A percentile compares a stretch with the other conserved stretches of the same genome.
phyloP scores from a whole-genome alignment of 768 basidiomycete species.

The Termitomyces sp. region DNA sequence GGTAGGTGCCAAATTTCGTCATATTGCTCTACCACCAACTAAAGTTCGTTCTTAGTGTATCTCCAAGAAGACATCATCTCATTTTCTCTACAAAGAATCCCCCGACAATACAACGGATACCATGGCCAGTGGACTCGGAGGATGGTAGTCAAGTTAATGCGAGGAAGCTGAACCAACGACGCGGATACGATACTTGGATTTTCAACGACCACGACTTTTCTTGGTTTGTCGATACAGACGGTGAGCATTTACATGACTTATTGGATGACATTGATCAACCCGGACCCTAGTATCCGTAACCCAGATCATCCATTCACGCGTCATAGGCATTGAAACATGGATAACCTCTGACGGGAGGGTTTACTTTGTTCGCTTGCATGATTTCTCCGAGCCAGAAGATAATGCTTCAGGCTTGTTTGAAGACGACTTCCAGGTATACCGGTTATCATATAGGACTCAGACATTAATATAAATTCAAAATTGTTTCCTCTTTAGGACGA shows the following conservation, averaged over 20 bases:
- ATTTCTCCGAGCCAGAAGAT: slow-evolving; percentile 24
- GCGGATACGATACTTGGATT: slow-evolving; percentile 67
- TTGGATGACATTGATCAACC: not conserved
- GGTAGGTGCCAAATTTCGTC: slow-evolving; percentile 32
- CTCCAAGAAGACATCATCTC: slow-evolving; percentile 64
- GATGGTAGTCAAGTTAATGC: slow-evolving; percentile 24
- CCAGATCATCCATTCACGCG: slow-evolving; percentile 53
- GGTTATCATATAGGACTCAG: not conserved
- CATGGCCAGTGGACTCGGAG: slow-evolving; percentile 62
- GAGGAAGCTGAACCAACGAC: slow-evolving; percentile 24
- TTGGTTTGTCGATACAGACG: slow-evolving; percentile 73
- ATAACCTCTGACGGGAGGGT: slow-evolving; percentile 80
- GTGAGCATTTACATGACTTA: slow-evolving; percentile 29
- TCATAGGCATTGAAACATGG: slow-evolving; percentile 71
- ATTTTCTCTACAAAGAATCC: slow-evolving; percentile 72
- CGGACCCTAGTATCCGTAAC: slow-evolving; percentile 51
- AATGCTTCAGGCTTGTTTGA: slow-evolving; percentile 10
- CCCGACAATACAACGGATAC: slow-evolving; percentile 75
- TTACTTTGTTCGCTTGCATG: slow-evolving; percentile 67
- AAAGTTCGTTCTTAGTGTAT: slow-evolving; percentile 44
- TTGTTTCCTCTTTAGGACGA: slow-evolving; percentile 5
- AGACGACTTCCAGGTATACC: slow-evolving; percentile 16
- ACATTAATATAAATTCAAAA: not conserved
- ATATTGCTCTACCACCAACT: not conserved
- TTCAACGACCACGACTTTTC: slow-evolving; percentile 59